Conservation (phyloP, 331 rosid species). For the Ulmus americana region DNA sequence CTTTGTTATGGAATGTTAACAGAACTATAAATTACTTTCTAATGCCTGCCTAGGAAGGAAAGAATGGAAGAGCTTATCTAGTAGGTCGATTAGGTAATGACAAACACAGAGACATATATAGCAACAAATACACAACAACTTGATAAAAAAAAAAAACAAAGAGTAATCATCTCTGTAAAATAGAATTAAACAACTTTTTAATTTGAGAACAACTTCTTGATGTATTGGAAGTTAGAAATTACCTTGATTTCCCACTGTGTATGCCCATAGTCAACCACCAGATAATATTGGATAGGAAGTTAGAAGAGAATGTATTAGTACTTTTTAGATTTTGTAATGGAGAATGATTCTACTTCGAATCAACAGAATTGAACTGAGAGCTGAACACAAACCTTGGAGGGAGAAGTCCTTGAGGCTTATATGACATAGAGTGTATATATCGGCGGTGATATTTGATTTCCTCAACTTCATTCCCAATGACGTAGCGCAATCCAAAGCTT, state of each 20-base stretch:
- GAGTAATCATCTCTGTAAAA: neutral
- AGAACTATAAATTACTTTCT: neutral
- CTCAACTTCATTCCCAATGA: conserved; percentile 68
- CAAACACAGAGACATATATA: neutral
- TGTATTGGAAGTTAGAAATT: conserved; percentile 16
- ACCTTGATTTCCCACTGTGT: conserved; percentile 92
- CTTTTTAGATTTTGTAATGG: conserved; percentile 12
- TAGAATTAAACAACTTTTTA: neutral
- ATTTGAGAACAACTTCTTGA: neutral
- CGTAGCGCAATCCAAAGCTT: conserved; percentile 88
- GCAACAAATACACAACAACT: neutral
- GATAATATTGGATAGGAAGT: conserved; percentile 29
- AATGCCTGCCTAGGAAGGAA: neutral
- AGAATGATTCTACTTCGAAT: conserved; percentile 6
- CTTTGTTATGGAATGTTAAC: neutral
- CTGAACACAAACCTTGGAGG: conserved; percentile 64
- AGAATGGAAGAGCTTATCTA: neutral
- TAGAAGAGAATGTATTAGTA: conserved; percentile 24
- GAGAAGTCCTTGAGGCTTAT: conserved; percentile 90
- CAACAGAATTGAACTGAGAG: conserved; percentile 15
- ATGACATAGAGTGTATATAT: conserved; percentile 75
- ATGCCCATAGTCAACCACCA: conserved; percentile 31
- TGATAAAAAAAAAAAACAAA: neutral
- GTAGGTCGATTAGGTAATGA: too few species aligned
- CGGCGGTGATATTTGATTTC: conserved; percentile 47